Evolutionary conservation across 306 rosid genomes (phyloP).

Genomic region (Dalbergia cochinchinensis): DNA sequence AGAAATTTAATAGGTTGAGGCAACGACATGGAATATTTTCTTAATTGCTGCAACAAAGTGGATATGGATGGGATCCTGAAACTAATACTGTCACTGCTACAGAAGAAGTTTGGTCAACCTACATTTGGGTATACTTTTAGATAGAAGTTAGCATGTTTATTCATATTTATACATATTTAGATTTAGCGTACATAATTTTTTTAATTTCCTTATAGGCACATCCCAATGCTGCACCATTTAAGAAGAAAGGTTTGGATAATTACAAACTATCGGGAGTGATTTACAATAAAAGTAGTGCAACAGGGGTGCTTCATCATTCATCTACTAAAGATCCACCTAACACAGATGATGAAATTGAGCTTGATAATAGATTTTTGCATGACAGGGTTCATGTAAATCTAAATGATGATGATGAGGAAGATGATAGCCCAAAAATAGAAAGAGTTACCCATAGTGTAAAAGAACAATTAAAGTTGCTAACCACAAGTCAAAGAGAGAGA

Average conservation of each 20-base stretch:
- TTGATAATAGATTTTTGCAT: neutral
- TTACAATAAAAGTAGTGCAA: neutral
- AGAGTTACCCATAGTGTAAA: neutral
- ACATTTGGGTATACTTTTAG: too few relatives aligned
- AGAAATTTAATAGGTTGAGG: too few relatives aligned
- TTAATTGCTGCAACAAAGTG: too few relatives aligned
- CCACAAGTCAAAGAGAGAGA: neutral
- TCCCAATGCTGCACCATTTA: neutral
- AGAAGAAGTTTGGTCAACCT: too few relatives aligned
- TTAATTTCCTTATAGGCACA: neutral
- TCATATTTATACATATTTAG: too few relatives aligned
- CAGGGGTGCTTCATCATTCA: neutral
- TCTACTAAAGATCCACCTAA: slow-evolving; percentile 14
- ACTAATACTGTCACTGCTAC: too few relatives aligned
- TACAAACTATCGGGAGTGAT: neutral
- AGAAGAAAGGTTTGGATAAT: neutral
- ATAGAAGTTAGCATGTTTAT: too few relatives aligned
- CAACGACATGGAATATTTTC: too few relatives aligned
- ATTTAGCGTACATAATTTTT: too few relatives aligned
- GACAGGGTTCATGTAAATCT: neutral
- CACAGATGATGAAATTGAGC: slow-evolving; percentile 8
- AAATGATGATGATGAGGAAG: neutral
- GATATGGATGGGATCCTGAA: too few relatives aligned
- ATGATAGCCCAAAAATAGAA: neutral
- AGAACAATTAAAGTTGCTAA: neutral